Percentiles rank a stretch among this genome's conserved stretches.
phyloP scores from a whole-genome alignment of 306 rosid species.

The Acacia acuminata region DNA sequence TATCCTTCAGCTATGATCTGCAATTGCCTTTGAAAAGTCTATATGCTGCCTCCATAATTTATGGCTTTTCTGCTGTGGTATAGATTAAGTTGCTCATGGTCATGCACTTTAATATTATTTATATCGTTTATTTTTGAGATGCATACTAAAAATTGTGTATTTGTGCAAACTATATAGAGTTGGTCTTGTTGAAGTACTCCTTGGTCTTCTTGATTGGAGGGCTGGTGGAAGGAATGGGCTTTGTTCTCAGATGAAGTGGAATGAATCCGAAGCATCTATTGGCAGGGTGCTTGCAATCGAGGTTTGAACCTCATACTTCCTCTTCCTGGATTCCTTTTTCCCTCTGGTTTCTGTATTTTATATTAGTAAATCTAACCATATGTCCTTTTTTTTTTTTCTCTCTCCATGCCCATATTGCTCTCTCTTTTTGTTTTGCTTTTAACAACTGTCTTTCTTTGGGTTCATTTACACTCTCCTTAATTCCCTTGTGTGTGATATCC shows the following conservation, averaged over 20 bases:
- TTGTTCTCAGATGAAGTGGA: conserved; percentile 98
- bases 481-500: neutral
- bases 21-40: neutral
- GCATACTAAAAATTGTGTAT: conserved; percentile 11
- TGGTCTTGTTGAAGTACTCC: conserved; percentile 97
- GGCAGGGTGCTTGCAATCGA: conserved; percentile 98
- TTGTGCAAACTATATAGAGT: conserved; percentile 63
- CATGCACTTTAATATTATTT: neutral
- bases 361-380: neutral
- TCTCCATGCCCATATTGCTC: neutral
- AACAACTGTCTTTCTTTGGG: conserved; percentile 12
- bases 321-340: neutral
- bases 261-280: conserved; percentile 98
- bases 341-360: conserved; percentile 1
- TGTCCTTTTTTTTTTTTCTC: neutral
- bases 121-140: neutral
- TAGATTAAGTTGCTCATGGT: conserved; percentile 14
- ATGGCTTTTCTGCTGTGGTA: neutral
- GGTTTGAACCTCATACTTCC: conserved; percentile 55
- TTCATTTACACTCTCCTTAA: neutral
- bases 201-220: conserved; percentile 99
- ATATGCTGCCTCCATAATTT: neutral
- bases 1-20: too few relatives aligned
- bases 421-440: neutral
- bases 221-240: conserved; percentile 97